phyloP scores from a whole-genome alignment of 305 asterid genomes.

The Solanum hybrid region DNA sequence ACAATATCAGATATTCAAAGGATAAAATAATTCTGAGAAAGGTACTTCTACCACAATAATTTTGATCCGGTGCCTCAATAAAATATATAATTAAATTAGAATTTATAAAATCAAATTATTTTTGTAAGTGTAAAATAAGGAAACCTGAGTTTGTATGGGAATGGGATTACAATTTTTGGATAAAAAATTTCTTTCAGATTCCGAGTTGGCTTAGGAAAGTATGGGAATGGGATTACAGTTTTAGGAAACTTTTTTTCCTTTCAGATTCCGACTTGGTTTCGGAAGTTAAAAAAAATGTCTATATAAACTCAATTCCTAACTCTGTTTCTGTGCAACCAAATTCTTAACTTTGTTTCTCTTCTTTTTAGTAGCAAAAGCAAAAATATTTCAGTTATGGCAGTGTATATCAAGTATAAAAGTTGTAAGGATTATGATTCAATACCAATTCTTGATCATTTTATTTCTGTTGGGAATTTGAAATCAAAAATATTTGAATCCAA shows the following conservation, averaged over 20 bases:
- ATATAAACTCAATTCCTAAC: neutral
- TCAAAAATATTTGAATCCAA: slow-evolving; percentile 29
- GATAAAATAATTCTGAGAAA: too few relatives aligned
- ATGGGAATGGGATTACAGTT: too few relatives aligned
- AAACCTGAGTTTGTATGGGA: neutral
- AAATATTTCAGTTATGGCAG: slow-evolving; percentile 47
- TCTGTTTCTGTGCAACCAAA: neutral
- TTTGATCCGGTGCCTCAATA: too few relatives aligned
- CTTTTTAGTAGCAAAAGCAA: neutral
- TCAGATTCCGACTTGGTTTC: neutral
- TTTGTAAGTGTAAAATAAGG: neutral
- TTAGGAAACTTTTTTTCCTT: neutral
- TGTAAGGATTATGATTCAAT: slow-evolving; percentile 24
- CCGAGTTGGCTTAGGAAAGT: too few relatives aligned
- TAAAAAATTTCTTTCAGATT: too few relatives aligned
- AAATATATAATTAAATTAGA: too few relatives aligned
- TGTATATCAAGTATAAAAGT: slow-evolving; percentile 74
- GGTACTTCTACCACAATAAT: too few relatives aligned
- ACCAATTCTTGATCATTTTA: slow-evolving; percentile 69
- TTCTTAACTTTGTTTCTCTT: neutral
- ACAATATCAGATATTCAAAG: too few relatives aligned
- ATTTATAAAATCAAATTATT: neutral
- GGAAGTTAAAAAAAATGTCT: neutral
- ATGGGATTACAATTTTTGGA: neutral
- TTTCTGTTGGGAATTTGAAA: slow-evolving; percentile 77